A percentile compares a stretch with the other conserved stretches of the same genome.
These are phyloP conservation scores for Nigrospora sphaerica DNA, from an alignment of 2,329 filamentous ascomycete genomes.

Conservation along the genomic window DNA sequence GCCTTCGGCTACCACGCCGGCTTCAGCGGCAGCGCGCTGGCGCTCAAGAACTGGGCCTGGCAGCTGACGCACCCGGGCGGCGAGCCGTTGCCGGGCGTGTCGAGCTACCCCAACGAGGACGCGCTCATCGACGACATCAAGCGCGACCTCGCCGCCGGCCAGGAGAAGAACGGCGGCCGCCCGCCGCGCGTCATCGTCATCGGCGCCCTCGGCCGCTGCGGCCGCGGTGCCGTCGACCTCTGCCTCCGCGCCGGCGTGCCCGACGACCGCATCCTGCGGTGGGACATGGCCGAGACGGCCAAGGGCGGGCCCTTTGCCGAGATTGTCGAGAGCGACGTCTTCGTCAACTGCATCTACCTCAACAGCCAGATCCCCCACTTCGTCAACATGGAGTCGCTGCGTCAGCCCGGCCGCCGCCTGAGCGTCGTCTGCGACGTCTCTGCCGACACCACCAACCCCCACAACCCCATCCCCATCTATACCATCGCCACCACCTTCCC, in stretches of 20 bases:
- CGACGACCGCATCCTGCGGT: constrained; percentile 57
- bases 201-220: constrained; percentile 77
- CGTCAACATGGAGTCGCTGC: constrained; percentile 63
- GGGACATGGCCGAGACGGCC: constrained; percentile 75
- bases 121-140: constrained; percentile 69
- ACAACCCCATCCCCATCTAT: constrained; percentile 72
- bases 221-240: constrained; percentile 75
- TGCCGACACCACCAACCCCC: constrained; percentile 66
- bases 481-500: constrained; percentile 78
- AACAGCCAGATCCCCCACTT: constrained; percentile 73
- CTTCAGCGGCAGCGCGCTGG: constrained; percentile 67
- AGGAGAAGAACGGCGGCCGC: constrained; percentile 55
- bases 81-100: constrained; percentile 58
- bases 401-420: constrained; percentile 62
- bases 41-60: constrained; percentile 75
- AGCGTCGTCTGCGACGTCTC: constrained; percentile 75
- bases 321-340: constrained; percentile 68
- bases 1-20: constrained; percentile 71
- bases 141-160: constrained; percentile 58
- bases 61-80: constrained; percentile 66
- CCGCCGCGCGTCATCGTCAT: constrained; percentile 75
- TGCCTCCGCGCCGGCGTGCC: constrained; percentile 68
- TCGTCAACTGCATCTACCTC: constrained; percentile 88
- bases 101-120: constrained; percentile 66
- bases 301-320: constrained; percentile 71